Evolutionary conservation across 2,329 filamentous ascomycete genomes (phyloP), one percentile per base, ranked within the genome.

Genomic region (Thielaviopsis cerberus): DNA sequence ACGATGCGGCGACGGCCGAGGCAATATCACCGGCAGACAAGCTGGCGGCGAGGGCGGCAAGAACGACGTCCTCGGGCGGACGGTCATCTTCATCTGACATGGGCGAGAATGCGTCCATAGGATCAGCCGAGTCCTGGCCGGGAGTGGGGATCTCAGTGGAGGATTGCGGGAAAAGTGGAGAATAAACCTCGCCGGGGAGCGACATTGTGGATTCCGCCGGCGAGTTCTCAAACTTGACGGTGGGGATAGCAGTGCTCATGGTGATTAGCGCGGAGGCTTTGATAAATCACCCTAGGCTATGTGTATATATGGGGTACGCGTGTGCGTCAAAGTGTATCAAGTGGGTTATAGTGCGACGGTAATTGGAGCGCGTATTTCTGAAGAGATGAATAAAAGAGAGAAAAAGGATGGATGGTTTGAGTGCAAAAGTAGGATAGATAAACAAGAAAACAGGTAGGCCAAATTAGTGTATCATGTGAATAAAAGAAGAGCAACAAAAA

Each of bases 121-220:
- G 72, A 62, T 76, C 71, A 60, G 75, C 67, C 1, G 72, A 71
- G n/a, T 60, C 55, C 15, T 57, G 50, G 27, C 64, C 62, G 26
- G 64, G 58, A 10, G 64, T 52, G 13, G 67, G 62, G 10, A 67
- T 63, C 11, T 70, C 64, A 22, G 68, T 66, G 2, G 68, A 66
- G 10, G 59, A 57, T 34, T 64, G 64, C 30, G 64, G 64, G 65
- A 80, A 78, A 27, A 80, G 71, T 2, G 76, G 73, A 13, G 75
- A 67, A 65, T 73, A 75, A 62, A 69, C 67, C 60, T 78, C 74
- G 62, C 73, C 71, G 1, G 76, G 74, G 0, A 72, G 69, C 2
- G 77, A 79, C 41, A 79, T 66, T 51, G 78, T 71, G 4, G 76
- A 79, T 67, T 80, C 77, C 66, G 74, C 69, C 1, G 76, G 76